Conservation (phyloP, 2,329 filamentous ascomycete genomes). For the Rhynchosporium secalis region DNA sequence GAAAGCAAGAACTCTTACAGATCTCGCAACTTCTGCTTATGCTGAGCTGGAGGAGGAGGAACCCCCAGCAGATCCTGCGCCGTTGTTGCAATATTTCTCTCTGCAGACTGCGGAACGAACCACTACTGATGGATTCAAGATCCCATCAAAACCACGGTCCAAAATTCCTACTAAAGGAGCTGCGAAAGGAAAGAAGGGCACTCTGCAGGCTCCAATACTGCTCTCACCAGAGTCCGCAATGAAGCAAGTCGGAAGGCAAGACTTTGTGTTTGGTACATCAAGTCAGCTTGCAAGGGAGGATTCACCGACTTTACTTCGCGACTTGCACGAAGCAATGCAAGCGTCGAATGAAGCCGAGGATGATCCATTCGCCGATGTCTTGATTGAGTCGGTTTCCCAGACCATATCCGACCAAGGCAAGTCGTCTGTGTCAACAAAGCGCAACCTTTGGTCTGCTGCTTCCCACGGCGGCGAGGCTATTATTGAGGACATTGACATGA, state of each 20-base stretch:
- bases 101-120: slow-evolving; percentile 17
- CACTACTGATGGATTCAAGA: slow-evolving; percentile 28
- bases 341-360: slow-evolving; percentile 52
- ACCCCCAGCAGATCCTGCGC: slow-evolving; percentile 39
- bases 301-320: slow-evolving; percentile 63
- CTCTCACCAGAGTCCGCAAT: slow-evolving; percentile 70
- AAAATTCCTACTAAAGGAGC: slow-evolving; percentile 34
- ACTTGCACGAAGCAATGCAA: slow-evolving; percentile 62
- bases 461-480: slow-evolving; percentile 66
- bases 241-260: slow-evolving; percentile 65
- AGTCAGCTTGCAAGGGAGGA: slow-evolving; percentile 77
- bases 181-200: slow-evolving; percentile 44
- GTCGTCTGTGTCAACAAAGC: slow-evolving; percentile 21
- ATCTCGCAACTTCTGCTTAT: slow-evolving; percentile 73
- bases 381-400: slow-evolving; percentile 31
- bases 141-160: slow-evolving; percentile 31
- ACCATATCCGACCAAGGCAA: slow-evolving; percentile 13
- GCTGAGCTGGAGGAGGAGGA: slow-evolving; percentile 38
- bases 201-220: slow-evolving; percentile 50
- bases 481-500: slow-evolving; percentile 55
- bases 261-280: slow-evolving; percentile 82
- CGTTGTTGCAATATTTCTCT: slow-evolving; percentile 50
- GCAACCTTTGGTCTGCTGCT: slow-evolving; percentile 68
- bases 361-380: slow-evolving; percentile 42
- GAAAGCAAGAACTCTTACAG: slow-evolving; percentile 76